Percentiles rank a stretch among this genome's conserved stretches.
Evolutionary conservation across 495 filamentous ascomycete species (phyloP).

Genomic region (Echria macrotheca): DNA sequence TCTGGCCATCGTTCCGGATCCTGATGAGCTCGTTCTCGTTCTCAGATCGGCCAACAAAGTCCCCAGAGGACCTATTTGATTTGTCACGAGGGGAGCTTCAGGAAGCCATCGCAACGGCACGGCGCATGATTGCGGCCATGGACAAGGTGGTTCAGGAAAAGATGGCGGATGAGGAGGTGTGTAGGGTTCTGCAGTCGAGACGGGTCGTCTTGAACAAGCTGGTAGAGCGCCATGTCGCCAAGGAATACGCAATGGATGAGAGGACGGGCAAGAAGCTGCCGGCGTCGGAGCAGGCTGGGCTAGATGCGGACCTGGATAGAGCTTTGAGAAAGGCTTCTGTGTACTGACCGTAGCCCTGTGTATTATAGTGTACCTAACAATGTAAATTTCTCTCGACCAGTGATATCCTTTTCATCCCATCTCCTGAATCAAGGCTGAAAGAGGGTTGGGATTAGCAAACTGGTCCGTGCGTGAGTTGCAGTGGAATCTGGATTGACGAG

Average conservation of each 20-base stretch:
- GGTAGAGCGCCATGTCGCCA: constrained; percentile 20
- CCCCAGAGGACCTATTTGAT: constrained; percentile 10
- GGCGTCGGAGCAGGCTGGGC: constrained; percentile 10
- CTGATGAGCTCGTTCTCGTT: constrained; percentile 22
- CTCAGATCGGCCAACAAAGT: constrained; percentile 11
- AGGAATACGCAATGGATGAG: background rate
- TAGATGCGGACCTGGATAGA: no score
- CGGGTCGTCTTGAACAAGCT: constrained; percentile 27
- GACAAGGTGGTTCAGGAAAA: constrained; percentile 28
- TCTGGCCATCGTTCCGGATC: constrained; percentile 34
- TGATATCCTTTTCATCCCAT: no score
- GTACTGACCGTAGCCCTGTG: no score
- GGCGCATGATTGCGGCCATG: constrained; percentile 36
- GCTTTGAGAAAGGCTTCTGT: no score
- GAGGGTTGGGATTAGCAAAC: no score
- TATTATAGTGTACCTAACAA: no score
- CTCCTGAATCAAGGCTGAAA: no score
- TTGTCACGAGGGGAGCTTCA: constrained; percentile 14
- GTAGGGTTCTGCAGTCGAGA: constrained; percentile 19
- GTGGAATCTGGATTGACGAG: no score
- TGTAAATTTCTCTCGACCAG: no score
- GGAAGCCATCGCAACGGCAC: constrained; percentile 35
- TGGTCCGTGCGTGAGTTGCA: no score
- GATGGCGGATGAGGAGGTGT: constrained; percentile 13
- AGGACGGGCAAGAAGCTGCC: constrained; percentile 10